Percentiles rank a stretch among this genome's conserved stretches.
Evolutionary conservation across 257 asterid genomes (phyloP).

Genomic region (Ajuga chamaepitys): DNA sequence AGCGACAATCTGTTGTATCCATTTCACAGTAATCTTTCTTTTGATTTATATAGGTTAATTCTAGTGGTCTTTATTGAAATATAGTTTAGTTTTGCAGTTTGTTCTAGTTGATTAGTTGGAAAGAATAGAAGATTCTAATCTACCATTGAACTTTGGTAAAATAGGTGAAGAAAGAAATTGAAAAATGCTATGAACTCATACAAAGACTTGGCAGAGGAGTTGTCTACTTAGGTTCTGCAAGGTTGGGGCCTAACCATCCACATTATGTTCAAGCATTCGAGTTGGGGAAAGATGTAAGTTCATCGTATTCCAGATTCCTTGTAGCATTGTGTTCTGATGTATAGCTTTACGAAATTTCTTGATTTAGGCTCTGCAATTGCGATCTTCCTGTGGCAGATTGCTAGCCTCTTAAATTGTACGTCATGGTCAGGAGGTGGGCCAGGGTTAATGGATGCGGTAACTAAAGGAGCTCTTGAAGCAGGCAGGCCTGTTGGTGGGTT

Average conservation of each 20-base stretch:
- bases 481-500: conserved; percentile 89
- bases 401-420: conserved; percentile 64
- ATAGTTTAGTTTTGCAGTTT: neutral
- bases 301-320: neutral
- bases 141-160: neutral
- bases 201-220: conserved; percentile 80
- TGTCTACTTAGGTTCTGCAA: conserved; percentile 89
- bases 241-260: conserved; percentile 70
- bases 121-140: neutral
- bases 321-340: neutral
- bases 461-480: conserved; percentile 82
- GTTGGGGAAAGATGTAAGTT: conserved; percentile 59
- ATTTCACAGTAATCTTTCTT: too few species aligned
- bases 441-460: conserved; percentile 93
- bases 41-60: too few species aligned
- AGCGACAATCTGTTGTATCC: too few species aligned
- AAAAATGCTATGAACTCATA: conserved; percentile 74
- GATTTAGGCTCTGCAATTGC: conserved; percentile 9
- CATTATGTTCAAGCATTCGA: conserved; percentile 53
- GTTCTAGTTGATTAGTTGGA: neutral
- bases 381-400: conserved; percentile 40
- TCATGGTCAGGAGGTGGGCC: conserved; percentile 98
- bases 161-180: conserved; percentile 86
- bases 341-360: neutral
- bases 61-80: too few species aligned